Conservation (phyloP, 2,329 filamentous ascomycete genomes). For the Beauveria scarabaeidicola region DNA sequence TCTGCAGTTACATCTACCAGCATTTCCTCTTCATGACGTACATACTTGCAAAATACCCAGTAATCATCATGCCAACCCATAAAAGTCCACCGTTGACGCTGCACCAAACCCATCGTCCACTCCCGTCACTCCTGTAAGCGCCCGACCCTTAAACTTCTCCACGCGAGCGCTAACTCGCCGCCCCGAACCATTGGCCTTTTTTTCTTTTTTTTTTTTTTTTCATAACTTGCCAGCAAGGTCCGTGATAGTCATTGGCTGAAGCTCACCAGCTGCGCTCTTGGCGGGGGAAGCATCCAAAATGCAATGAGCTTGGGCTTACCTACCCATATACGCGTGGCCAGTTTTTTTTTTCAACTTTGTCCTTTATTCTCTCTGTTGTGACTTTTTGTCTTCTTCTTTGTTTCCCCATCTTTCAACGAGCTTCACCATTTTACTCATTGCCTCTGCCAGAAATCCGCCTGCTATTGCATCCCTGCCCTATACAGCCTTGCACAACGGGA, state of each 20-base stretch:
- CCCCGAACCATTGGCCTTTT: neutral
- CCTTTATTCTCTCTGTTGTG: neutral
- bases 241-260: neutral
- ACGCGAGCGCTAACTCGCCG: conserved; percentile 1
- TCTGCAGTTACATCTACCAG: neutral
- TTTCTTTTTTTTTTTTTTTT: neutral
- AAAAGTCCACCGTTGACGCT: neutral
- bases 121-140: conserved; percentile 4
- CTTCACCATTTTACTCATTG: neutral
- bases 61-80: neutral
- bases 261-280: neutral
- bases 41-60: neutral
- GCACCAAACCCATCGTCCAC: neutral
- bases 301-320: neutral
- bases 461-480: neutral
- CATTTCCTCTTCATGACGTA: neutral
- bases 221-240: neutral
- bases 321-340: no score
- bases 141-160: neutral
- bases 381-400: neutral
- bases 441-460: no score
- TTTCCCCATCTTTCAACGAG: neutral
- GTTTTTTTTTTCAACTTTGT: neutral
- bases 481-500: neutral
- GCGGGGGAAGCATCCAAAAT: neutral